Evolutionary conservation across 1,284 basidiomycete species (phyloP).

Genomic region (Thecaphora thlaspeos): DNA sequence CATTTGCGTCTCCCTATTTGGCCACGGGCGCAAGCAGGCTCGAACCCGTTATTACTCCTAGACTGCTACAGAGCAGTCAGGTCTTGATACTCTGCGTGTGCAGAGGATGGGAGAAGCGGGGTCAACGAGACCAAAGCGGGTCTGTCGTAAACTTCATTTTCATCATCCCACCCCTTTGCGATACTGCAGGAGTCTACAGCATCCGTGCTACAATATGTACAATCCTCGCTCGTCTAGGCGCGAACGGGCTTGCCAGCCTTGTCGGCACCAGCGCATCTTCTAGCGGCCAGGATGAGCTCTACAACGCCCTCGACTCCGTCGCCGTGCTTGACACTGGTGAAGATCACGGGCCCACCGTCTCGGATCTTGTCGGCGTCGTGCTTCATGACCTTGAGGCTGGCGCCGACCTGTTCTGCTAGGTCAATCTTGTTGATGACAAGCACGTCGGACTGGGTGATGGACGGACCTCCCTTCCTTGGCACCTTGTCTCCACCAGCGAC

Average conservation of each 20-base stretch:
- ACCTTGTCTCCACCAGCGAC: slow-evolving; percentile 92
- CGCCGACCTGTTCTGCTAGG: slow-evolving; percentile 85
- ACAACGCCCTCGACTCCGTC: slow-evolving; percentile 81
- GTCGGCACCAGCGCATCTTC: slow-evolving; percentile 66
- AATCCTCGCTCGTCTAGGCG: neutral
- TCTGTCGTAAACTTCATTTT: too few relatives aligned
- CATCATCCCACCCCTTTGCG: too few relatives aligned
- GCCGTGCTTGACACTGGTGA: slow-evolving; percentile 78
- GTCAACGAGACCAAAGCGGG: too few relatives aligned
- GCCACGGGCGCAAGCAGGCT: too few relatives aligned
- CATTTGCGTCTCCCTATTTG: too few relatives aligned
- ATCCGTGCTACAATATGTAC: too few relatives aligned
- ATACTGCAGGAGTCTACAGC: too few relatives aligned
- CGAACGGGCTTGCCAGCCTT: slow-evolving; percentile 24
- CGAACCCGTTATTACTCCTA: too few relatives aligned
- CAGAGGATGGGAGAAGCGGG: too few relatives aligned
- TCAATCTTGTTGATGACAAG: slow-evolving; percentile 76
- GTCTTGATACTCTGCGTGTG: too few relatives aligned
- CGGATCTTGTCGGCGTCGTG: slow-evolving; percentile 90
- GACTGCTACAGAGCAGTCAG: too few relatives aligned
- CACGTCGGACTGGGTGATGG: slow-evolving; percentile 78
- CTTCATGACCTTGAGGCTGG: slow-evolving; percentile 91
- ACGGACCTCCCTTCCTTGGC: slow-evolving; percentile 93
- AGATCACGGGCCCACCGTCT: slow-evolving; percentile 88
- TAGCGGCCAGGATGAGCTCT: slow-evolving; percentile 79